These are phyloP conservation scores for Moniliophthora roreri DNA, from an alignment of 1,284 basidiomycete species.

Conservation along the genomic window DNA sequence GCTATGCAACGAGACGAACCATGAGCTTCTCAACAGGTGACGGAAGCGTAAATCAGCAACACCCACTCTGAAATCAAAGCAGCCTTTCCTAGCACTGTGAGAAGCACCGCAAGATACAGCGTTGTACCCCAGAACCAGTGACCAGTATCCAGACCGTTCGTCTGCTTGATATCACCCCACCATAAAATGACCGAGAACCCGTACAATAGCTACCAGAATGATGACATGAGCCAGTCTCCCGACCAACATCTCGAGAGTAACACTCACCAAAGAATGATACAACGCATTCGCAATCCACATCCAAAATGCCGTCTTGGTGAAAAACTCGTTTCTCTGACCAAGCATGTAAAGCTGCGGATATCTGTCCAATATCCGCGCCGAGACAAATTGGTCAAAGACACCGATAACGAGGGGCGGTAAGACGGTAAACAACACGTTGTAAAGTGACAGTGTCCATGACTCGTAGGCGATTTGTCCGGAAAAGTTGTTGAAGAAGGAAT, in stretches of 20 bases:
- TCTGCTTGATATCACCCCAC: conserved; percentile 86
- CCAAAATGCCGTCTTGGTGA: conserved; percentile 92
- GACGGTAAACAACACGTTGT: conserved; percentile 93
- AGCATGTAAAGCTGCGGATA: conserved; percentile 97
- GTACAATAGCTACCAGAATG: conserved; percentile 68
- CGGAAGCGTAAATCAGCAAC: not conserved
- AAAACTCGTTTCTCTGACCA: conserved; percentile 91
- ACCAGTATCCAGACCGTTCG: conserved; percentile 81
- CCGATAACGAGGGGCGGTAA: conserved; percentile 97
- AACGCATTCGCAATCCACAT: conserved; percentile 94
- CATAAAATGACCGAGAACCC: conserved; percentile 89
- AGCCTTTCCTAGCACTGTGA: conserved; percentile 97
- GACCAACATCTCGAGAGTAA: not conserved
- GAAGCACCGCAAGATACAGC: conserved; percentile 87
- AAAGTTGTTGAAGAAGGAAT: conserved; percentile 98
- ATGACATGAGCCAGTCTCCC: not conserved
- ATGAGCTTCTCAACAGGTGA: conserved; percentile 2
- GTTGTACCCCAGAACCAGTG: conserved; percentile 99
- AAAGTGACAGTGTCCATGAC: conserved; percentile 96
- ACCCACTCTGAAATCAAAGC: conserved; percentile 95
- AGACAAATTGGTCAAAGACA: conserved; percentile 97
- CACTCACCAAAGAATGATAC: conserved; percentile 86
- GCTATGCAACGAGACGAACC: conserved; percentile 40
- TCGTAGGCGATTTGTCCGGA: conserved; percentile 98
- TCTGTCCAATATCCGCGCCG: conserved; percentile 92